phyloP scores from a whole-genome alignment of 495 filamentous ascomycete genomes.

The Penicillium atrosanguineum region DNA sequence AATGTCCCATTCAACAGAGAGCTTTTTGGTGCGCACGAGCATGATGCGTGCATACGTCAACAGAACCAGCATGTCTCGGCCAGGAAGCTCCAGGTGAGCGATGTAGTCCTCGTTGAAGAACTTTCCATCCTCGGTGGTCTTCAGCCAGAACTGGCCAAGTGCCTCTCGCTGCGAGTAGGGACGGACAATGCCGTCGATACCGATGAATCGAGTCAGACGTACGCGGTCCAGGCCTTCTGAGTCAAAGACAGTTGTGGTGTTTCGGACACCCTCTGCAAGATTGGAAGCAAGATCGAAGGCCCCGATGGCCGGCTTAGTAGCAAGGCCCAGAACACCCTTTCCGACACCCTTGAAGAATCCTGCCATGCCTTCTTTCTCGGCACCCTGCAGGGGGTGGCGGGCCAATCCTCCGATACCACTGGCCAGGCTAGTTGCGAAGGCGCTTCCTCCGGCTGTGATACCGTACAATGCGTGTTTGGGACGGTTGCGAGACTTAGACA shows the following conservation, averaged over 20 bases:
- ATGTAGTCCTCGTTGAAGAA: slow-evolving; percentile 98
- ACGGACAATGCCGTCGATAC: slow-evolving; percentile 86
- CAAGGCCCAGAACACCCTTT: slow-evolving; percentile 87
- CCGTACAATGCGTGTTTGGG: slow-evolving; percentile 97
- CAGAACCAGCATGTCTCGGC: slow-evolving; percentile 91
- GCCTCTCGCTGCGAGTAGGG: slow-evolving; percentile 96
- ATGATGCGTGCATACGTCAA: slow-evolving; percentile 90
- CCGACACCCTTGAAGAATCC: slow-evolving; percentile 98
- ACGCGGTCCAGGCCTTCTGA: slow-evolving; percentile 91
- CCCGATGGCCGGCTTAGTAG: slow-evolving; percentile 94
- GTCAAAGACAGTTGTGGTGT: slow-evolving; percentile 98
- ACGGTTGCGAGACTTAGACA: slow-evolving; percentile 87
- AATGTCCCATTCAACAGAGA: slow-evolving; percentile 92
- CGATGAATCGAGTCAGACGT: slow-evolving; percentile 85
- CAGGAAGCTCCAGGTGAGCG: slow-evolving; percentile 86
- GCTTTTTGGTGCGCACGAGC: slow-evolving; percentile 78
- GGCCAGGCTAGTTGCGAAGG: slow-evolving; percentile 86
- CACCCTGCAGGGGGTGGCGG: slow-evolving; percentile 89
- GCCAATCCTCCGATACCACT: slow-evolving; percentile 91
- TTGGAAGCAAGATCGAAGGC: slow-evolving; percentile 96
- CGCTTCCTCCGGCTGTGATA: slow-evolving; percentile 92
- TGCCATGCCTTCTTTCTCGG: slow-evolving; percentile 88
- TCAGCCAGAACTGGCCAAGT: slow-evolving; percentile 97
- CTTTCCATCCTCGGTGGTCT: slow-evolving; percentile 93
- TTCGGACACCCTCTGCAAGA: slow-evolving; percentile 93